Evolutionary conservation across 1,284 basidiomycete species (phyloP).

Genomic region (Cutaneotrichosporon mucoides): DNA sequence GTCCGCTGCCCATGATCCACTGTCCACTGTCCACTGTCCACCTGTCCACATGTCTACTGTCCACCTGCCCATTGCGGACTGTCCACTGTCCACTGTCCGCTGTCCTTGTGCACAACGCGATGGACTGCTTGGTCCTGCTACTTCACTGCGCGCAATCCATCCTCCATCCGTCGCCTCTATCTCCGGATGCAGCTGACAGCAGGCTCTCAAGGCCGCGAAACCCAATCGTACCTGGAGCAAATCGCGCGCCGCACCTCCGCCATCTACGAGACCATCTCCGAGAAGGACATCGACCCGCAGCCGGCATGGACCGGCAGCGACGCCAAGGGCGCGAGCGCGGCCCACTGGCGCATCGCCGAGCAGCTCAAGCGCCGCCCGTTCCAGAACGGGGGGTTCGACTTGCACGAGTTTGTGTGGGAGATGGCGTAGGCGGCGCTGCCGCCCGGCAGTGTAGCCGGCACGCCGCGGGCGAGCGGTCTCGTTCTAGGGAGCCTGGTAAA

Average conservation of each 20-base stretch:
- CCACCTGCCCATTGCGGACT: too few relatives aligned
- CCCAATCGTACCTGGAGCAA: slow-evolving; percentile 31
- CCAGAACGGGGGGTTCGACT: slow-evolving; percentile 15
- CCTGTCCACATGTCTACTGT: too few relatives aligned
- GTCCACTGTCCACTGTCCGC: too few relatives aligned
- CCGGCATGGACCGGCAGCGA: slow-evolving; percentile 32
- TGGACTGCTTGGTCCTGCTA: too few relatives aligned
- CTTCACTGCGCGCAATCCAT: too few relatives aligned
- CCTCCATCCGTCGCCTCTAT: too few relatives aligned
- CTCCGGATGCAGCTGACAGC: background rate
- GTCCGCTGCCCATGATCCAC: too few relatives aligned
- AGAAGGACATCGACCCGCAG: slow-evolving; percentile 29
- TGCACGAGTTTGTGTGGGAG: slow-evolving; percentile 22
- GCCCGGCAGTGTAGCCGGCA: background rate
- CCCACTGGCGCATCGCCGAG: slow-evolving; percentile 18
- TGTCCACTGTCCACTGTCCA: too few relatives aligned
- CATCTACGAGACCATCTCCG: slow-evolving; percentile 27
- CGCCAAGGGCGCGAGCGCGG: slow-evolving; percentile 10
- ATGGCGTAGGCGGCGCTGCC: slow-evolving; percentile 2
- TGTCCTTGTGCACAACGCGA: too few relatives aligned
- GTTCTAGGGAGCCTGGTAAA: too few relatives aligned
- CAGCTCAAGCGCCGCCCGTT: slow-evolving; percentile 22
- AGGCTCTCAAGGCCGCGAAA: slow-evolving; percentile 28
- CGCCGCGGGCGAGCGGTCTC: too few relatives aligned
- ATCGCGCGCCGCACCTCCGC: slow-evolving; percentile 29